Percentiles rank a stretch among this genome's conserved stretches.
Evolutionary conservation across 2,329 filamentous ascomycete species (phyloP).

Genomic region (Fusarium robinianum): DNA sequence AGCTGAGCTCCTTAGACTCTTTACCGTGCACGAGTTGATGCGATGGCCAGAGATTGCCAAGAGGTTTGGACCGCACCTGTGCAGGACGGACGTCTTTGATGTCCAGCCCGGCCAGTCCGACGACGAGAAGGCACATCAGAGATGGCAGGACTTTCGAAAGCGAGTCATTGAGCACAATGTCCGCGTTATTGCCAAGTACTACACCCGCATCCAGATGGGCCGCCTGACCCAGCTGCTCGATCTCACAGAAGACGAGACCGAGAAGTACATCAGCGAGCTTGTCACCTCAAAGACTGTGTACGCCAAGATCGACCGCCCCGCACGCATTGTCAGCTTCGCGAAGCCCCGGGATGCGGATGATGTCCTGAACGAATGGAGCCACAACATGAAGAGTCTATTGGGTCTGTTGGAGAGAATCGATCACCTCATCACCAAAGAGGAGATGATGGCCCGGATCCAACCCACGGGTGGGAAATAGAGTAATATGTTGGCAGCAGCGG

Average conservation of each 20-base stretch:
- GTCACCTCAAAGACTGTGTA: constrained; percentile 98
- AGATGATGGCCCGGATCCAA: constrained; percentile 99
- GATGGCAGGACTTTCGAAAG: constrained; percentile 95
- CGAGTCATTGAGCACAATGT: constrained; percentile 99
- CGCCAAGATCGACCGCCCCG: constrained; percentile 94
- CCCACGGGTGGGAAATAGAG: constrained; percentile 54
- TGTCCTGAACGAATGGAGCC: constrained; percentile 96
- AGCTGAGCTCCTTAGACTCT: constrained; percentile 86
- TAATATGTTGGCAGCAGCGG: constrained; percentile 8
- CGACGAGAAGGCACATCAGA: constrained; percentile 79
- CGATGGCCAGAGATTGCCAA: constrained; percentile 93
- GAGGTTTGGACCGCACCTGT: constrained; percentile 86
- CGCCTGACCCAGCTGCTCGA: constrained; percentile 90
- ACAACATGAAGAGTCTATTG: constrained; percentile 93
- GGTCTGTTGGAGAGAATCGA: constrained; percentile 89
- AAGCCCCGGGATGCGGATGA: constrained; percentile 95
- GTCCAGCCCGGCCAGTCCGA: constrained; percentile 64
- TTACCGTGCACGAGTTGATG: constrained; percentile 96
- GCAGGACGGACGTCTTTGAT: constrained; percentile 88
- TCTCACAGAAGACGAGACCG: constrained; percentile 91
- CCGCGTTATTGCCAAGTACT: constrained; percentile 96
- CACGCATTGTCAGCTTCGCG: constrained; percentile 89
- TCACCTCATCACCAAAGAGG: constrained; percentile 98
- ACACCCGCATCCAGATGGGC: constrained; percentile 93
- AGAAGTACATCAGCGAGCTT: constrained; percentile 97